These are phyloP conservation scores for Pleurotus cornucopiae DNA, from an alignment of 768 basidiomycete genomes.

Conservation along the genomic window DNA sequence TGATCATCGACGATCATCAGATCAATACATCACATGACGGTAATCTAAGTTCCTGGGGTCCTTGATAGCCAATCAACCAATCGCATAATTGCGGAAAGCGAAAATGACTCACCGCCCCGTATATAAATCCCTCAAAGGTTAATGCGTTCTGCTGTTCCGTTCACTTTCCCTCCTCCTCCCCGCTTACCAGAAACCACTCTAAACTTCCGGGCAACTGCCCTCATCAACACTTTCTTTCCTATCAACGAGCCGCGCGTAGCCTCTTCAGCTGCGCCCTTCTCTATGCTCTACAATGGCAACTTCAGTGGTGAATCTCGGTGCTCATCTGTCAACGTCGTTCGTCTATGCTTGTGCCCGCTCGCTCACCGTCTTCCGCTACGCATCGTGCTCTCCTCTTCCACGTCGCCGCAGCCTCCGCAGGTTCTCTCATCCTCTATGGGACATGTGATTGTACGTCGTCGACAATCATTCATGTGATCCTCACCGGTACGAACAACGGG, in stretches of 20 bases:
- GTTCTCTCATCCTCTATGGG: background rate
- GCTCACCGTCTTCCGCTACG: conserved; percentile 2
- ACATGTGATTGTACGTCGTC: background rate
- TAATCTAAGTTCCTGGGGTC: conserved; percentile 24
- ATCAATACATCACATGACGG: no score
- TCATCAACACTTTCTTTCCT: background rate
- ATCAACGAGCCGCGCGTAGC: background rate
- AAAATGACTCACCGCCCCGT: conserved; percentile 38
- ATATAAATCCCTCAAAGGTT: conserved; percentile 21
- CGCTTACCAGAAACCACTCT: background rate
- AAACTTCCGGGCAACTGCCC: background rate
- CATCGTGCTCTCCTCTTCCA: conserved; percentile 1
- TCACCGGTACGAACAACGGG: background rate
- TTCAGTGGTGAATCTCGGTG: background rate
- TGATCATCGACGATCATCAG: no score
- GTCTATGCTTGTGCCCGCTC: background rate
- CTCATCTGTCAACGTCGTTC: background rate
- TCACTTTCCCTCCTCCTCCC: background rate
- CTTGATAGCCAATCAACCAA: conserved; percentile 27
- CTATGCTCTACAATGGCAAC: background rate
- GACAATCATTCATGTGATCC: no score
- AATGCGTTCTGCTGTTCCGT: background rate
- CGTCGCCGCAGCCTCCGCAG: background rate
- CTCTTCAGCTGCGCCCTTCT: background rate
- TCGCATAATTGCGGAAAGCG: conserved; percentile 43